Base-by-base conservation (phyloP, 768 basidiomycete genomes). In the Psilocybe cubensis region DNA sequence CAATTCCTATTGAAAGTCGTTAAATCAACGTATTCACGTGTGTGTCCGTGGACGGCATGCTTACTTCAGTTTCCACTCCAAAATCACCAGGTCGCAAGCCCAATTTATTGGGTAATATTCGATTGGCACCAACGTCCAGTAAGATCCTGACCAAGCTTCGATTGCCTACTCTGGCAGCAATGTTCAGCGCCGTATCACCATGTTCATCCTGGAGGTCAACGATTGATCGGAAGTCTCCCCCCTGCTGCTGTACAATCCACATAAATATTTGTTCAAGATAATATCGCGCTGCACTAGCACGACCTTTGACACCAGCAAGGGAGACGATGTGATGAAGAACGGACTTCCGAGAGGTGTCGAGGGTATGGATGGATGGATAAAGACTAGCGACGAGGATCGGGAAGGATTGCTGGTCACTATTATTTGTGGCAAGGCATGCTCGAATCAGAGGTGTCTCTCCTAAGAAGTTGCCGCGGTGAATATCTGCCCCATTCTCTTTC, bases 371-470 rank as follows among this genome's bases (percentile, higher is more conserved):
- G 14, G 91, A 92, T 11, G 79, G 75, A 50, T 87, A 81, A 14
- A 98, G 80, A 21, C 78, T 73, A 12, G 79, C 71, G 5, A 94
- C 83, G 18, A 96, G 77, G 2, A 73, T 67, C 43, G 81, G 76
- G 73, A 98, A 96, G 4, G 83, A 79, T 65, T 94, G 89, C 38
- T 75, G 81, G 60, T 96, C 94, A 47, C 83, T 88, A 65, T 89
- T 89, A 70, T 94, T 88, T 21, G 92, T 94, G 8, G 96, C 88
- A 56, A 98, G 83, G 57, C 93, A 89, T 4, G 96, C 91, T 38
- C 96, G 89, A 25, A 97, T 92, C 27, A 99, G 83, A 1, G 97
- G 89, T 0, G 96, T 98, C 72, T 99, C 97, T 44, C 97, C 96
- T 4, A 89, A 84, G 68, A 88, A 89, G 73, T 98, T 98, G 1